A percentile compares a stretch with the other conserved stretches of the same genome.
These are phyloP conservation scores for Populus ilicifolia DNA, from an alignment of 345 rosid species.

Conservation along the genomic window DNA sequence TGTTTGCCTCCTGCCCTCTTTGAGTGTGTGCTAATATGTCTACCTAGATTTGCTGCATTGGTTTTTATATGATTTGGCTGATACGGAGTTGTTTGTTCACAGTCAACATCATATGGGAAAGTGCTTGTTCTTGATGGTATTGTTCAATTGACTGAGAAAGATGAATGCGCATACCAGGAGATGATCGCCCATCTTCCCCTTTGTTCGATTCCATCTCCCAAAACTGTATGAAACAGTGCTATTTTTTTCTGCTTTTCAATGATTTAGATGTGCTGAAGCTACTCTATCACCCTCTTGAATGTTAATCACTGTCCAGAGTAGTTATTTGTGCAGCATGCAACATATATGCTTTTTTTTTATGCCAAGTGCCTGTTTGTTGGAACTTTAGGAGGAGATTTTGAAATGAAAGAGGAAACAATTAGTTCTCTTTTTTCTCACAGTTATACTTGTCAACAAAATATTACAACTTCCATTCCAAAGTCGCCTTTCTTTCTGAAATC, in stretches of 20 bases:
- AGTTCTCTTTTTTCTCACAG: neutral
- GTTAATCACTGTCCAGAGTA: neutral
- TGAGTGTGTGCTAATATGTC: neutral
- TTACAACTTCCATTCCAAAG: no score
- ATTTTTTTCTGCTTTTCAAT: neutral
- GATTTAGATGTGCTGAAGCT: neutral
- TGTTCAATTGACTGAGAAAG: slow-evolving; percentile 91
- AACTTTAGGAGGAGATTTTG: neutral
- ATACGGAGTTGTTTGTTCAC: slow-evolving; percentile 23
- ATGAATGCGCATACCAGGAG: slow-evolving; percentile 98
- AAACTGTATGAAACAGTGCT: slow-evolving; percentile 39
- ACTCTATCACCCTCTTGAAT: neutral
- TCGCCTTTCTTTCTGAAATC: no score
- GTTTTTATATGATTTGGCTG: neutral
- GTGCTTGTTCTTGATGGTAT: slow-evolving; percentile 98
- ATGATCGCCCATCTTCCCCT: slow-evolving; percentile 98
- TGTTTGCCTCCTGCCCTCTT: neutral
- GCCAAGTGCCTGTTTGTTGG: neutral
- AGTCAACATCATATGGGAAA: slow-evolving; percentile 85
- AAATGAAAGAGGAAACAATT: neutral
- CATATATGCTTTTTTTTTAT: neutral
- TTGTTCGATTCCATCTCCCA: slow-evolving; percentile 80
- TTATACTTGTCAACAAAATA: no score
- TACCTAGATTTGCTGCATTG: neutral
- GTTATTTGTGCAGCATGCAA: neutral